These are phyloP conservation scores for Microsporum ferrugineum DNA, from an alignment of 2,329 filamentous ascomycete genomes.

Conservation along the genomic window DNA sequence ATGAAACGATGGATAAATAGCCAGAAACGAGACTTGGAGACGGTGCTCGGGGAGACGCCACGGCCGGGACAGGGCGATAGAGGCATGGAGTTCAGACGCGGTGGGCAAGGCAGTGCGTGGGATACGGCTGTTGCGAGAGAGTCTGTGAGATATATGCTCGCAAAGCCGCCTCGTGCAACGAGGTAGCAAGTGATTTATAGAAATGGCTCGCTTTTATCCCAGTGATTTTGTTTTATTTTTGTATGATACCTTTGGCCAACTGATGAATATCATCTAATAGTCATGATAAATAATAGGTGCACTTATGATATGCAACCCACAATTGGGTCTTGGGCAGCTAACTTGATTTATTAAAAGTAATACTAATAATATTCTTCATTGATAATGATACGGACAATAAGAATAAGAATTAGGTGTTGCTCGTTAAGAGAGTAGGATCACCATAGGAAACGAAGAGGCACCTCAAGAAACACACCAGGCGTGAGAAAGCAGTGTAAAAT, in stretches of 20 bases:
- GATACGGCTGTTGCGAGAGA: constrained; percentile 50
- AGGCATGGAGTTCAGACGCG: constrained; percentile 35
- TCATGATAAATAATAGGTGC: background rate
- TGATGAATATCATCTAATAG: background rate
- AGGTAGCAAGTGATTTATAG: background rate
- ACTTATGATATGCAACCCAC: background rate
- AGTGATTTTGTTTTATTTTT: background rate
- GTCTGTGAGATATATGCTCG: constrained; percentile 51
- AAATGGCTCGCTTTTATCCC: background rate
- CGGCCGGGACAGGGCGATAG: constrained; percentile 43
- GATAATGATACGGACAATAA: background rate
- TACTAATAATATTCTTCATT: background rate
- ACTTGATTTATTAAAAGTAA: background rate
- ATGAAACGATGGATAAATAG: constrained; percentile 79
- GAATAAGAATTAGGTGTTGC: background rate
- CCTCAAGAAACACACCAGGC: background rate
- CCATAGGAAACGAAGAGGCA: background rate
- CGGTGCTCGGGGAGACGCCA: constrained; percentile 71
- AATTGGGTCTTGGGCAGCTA: background rate
- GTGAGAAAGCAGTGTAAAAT: background rate
- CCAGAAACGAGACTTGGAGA: constrained; percentile 81
- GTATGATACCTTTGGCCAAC: background rate
- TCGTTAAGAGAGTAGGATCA: background rate
- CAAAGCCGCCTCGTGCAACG: constrained; percentile 27
- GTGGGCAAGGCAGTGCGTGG: constrained; percentile 52